Evolutionary conservation across 176 grass and related monocot species (phyloP), one percentile per base, ranked within the genome.

Genomic region (Juncus inflexus): DNA sequence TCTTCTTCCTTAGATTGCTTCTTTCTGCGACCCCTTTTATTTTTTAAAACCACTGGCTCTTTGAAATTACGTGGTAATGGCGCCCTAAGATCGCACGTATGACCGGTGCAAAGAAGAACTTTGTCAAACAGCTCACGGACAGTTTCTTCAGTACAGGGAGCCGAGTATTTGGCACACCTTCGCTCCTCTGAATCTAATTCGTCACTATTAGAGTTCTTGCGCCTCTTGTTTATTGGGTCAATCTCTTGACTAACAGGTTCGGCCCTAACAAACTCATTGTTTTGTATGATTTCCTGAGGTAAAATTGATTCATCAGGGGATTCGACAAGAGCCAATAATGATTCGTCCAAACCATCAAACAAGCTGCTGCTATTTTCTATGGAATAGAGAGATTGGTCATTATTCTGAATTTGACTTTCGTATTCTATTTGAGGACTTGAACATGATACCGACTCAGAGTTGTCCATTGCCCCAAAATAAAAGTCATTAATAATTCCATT

Each of bases 11-110:
- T 60, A 28, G 19, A 28, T 50, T 65, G 63, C 9, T 45, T 45
- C 42, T 65, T 65, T 45, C 50, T 65, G n/a, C 63, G 63, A 47
- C 63, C 63, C 9, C 63, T 14, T 65, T 65, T 65, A 15, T 65
- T 65, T 10, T 45, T 45, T 0, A 45, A 45, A 4, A 45, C 42
- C 28, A 65, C 63, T 0, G 50, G 42, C 7, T 5, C 41, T 45
- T 10, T 10, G 16, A 28, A 40, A 65, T 40, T 45, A 7, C 63
- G 42, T 2, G 63, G 63, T 0, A 45, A 45, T 15, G 63, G 63
- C 7, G 14, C 63, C 8, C 50, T 65, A 45, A 65, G 50, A 65
- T 65, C 63, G 4, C 63, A 65, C 42, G 4, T 50, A 45, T 50
- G 15, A 9, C 19, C 19, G 3, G 14, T 65, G 63, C 63, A 65